phyloP scores from a whole-genome alignment of 306 rosid species.

The Echinosophora koreensis region DNA sequence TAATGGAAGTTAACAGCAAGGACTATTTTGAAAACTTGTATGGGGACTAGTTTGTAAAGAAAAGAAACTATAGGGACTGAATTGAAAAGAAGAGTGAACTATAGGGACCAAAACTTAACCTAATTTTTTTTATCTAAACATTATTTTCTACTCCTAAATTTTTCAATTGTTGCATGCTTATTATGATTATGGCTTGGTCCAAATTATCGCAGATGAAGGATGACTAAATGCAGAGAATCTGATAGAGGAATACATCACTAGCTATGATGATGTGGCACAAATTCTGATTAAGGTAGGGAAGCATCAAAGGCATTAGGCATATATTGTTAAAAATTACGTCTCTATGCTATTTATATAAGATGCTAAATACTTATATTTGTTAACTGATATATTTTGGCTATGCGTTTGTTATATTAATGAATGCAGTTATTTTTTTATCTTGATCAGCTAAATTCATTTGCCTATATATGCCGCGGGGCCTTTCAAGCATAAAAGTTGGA shows the following conservation, averaged over 20 bases:
- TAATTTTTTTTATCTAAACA: neutral
- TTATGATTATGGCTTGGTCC: slow-evolving; percentile 33
- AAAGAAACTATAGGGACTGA: neutral
- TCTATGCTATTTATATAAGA: slow-evolving; percentile 10
- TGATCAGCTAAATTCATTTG: slow-evolving; percentile 34
- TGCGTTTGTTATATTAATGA: neutral
- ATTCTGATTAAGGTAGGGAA: slow-evolving; percentile 82
- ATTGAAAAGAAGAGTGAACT: neutral
- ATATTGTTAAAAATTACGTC: slow-evolving; percentile 31
- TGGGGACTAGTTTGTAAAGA: neutral
- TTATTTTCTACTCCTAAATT: slow-evolving; percentile 6
- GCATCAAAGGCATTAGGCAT: slow-evolving; percentile 14
- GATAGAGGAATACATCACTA: slow-evolving; percentile 87
- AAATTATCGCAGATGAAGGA: slow-evolving; percentile 73
- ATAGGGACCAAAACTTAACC: too few species aligned
- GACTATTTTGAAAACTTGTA: neutral
- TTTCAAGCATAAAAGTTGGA: slow-evolving; percentile 89
- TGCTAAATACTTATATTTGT: slow-evolving; percentile 23
- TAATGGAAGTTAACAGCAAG: neutral
- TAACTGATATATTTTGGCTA: slow-evolving; percentile 19
- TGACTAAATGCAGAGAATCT: slow-evolving; percentile 83
- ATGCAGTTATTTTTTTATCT: neutral
- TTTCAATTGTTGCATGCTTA: slow-evolving; percentile 23
- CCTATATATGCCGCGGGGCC: slow-evolving; percentile 70
- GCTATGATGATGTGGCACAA: slow-evolving; percentile 83